Evolutionary conservation across 2,329 filamentous ascomycete genomes (phyloP).

Genomic region (Colletotrichum karsti): DNA sequence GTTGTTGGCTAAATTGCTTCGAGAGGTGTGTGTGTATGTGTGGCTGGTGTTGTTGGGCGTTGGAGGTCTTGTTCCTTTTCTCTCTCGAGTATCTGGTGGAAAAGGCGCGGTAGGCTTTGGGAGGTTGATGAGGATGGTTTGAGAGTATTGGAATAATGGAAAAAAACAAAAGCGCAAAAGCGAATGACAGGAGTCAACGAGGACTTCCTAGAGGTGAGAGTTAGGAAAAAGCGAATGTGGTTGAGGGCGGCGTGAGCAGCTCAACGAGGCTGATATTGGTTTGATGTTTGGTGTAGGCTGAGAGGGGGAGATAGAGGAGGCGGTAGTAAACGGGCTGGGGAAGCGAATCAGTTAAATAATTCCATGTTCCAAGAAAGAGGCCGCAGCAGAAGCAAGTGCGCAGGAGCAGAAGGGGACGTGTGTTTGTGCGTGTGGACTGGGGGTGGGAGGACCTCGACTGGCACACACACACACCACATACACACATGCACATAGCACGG

Average conservation of each 20-base stretch:
- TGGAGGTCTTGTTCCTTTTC: background rate
- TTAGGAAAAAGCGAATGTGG: conserved; percentile 60
- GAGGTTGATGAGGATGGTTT: conserved; percentile 35
- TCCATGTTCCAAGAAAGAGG: conserved; percentile 16
- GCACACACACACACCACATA: too few species aligned
- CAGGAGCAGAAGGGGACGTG: background rate
- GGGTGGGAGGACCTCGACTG: background rate
- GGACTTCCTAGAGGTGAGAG: conserved; percentile 68
- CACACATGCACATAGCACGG: too few species aligned
- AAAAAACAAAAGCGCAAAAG: conserved; percentile 64
- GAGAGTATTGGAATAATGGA: conserved; percentile 40
- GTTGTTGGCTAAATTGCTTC: conserved; percentile 6
- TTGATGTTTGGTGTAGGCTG: conserved; percentile 36
- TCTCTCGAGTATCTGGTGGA: conserved; percentile 29
- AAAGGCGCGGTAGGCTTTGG: conserved; percentile 30
- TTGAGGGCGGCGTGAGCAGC: conserved; percentile 26
- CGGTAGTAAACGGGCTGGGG: conserved; percentile 47
- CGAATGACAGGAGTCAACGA: conserved; percentile 80
- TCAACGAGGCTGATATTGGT: conserved; percentile 29
- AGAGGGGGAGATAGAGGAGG: conserved; percentile 40
- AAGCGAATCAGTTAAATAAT: conserved; percentile 31
- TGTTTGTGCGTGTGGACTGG: background rate
- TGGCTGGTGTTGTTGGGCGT: background rate
- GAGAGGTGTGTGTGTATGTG: too few species aligned
- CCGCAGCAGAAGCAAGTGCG: conserved; percentile 8